Evolutionary conservation across 2,329 filamentous ascomycete genomes (phyloP).

Genomic region (Aschersonia sp.): DNA sequence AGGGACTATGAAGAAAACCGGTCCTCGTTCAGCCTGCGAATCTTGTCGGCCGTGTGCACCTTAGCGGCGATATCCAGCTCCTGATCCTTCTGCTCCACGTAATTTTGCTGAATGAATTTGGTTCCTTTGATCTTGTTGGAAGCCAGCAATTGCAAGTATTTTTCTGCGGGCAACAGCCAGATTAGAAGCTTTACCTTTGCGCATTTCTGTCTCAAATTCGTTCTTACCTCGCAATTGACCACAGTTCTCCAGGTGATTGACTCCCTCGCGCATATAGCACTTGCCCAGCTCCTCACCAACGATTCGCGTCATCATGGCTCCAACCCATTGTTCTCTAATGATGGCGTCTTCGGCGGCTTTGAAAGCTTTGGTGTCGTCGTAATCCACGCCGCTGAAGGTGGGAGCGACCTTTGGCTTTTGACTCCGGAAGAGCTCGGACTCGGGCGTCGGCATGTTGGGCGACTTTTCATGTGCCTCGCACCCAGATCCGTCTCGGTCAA

Average conservation of each 20-base stretch:
- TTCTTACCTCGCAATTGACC: conserved; percentile 58
- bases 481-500: too few species aligned
- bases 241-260: conserved; percentile 83
- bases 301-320: conserved; percentile 75
- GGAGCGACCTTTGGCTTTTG: conserved; percentile 73
- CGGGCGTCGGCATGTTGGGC: conserved; percentile 60
- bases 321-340: conserved; percentile 78
- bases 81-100: conserved; percentile 39
- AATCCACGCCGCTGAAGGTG: conserved; percentile 78
- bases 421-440: conserved; percentile 68
- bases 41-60: conserved; percentile 24
- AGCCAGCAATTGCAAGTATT: conserved; percentile 66
- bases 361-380: conserved; percentile 65
- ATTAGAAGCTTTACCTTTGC: background rate
- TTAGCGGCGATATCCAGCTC: conserved; percentile 22
- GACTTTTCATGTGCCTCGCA: too few species aligned
- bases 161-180: conserved; percentile 35
- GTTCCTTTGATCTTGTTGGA: conserved; percentile 66
- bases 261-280: conserved; percentile 72
- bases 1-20: conserved; percentile 14
- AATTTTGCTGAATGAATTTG: conserved; percentile 69
- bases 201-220: background rate
- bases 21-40: conserved; percentile 21
- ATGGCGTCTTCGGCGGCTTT: conserved; percentile 75
- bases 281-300: conserved; percentile 74